Conservation (phyloP, 345 rosid species). For the Linum usitatissimum region DNA sequence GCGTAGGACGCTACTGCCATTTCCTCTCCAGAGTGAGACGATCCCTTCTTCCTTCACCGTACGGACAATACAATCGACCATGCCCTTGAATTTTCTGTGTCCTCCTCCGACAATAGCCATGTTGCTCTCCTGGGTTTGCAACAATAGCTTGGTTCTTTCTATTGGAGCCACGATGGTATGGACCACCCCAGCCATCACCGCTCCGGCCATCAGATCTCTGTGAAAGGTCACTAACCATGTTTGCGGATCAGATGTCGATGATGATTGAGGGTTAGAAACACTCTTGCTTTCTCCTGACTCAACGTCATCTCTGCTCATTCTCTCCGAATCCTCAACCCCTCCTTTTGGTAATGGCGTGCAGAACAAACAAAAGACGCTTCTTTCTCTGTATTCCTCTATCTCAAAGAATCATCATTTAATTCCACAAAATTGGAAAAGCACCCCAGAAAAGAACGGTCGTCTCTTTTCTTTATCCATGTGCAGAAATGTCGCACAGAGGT, state of each 20-base stretch:
- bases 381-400: not conserved
- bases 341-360: not conserved
- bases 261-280: constrained; percentile 7
- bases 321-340: not conserved
- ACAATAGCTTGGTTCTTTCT: constrained; percentile 77
- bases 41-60: constrained; percentile 79
- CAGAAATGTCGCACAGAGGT: not conserved
- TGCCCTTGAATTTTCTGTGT: constrained; percentile 62
- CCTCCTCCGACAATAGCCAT: constrained; percentile 64
- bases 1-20: constrained; percentile 83
- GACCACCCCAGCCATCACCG: constrained; percentile 82
- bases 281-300: constrained; percentile 24
- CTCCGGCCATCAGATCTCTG: constrained; percentile 85
- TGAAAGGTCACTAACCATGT: constrained; percentile 48
- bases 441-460: not conserved
- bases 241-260: constrained; percentile 12
- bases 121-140: constrained; percentile 96
- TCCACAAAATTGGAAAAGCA: not conserved
- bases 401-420: not conserved
- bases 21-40: constrained; percentile 92
- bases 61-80: constrained; percentile 79
- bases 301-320: constrained; percentile 34
- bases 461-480: not conserved
- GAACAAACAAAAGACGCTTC: not conserved
- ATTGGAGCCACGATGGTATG: constrained; percentile 97